phyloP scores from a whole-genome alignment of 2,329 filamentous ascomycete genomes.

The Pseudopithomyces chartarum region DNA sequence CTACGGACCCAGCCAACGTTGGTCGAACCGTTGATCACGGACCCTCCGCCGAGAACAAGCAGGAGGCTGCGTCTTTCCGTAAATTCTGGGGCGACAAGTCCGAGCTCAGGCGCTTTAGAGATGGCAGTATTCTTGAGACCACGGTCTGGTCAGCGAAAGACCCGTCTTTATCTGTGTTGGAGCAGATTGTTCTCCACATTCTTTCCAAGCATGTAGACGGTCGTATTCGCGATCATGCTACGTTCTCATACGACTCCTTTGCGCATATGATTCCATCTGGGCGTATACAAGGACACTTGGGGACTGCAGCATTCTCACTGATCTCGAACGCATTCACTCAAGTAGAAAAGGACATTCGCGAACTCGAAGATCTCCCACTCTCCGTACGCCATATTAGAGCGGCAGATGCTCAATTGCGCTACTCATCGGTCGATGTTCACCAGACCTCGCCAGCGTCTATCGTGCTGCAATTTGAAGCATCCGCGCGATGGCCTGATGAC shows the following conservation, averaged over 20 bases:
- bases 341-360: constrained; percentile 77
- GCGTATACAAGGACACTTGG: constrained; percentile 40
- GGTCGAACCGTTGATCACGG: constrained; percentile 84
- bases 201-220: constrained; percentile 71
- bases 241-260: constrained; percentile 54
- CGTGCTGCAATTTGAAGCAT: constrained; percentile 89
- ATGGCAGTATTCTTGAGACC: constrained; percentile 91
- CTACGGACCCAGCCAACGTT: constrained; percentile 74
- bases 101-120: constrained; percentile 91
- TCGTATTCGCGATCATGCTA: constrained; percentile 55
- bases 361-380: constrained; percentile 83
- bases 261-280: constrained; percentile 50
- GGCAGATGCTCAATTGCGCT: constrained; percentile 74
- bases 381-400: constrained; percentile 80
- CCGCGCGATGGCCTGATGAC: constrained; percentile 91
- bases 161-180: constrained; percentile 67
- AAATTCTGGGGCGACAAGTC: constrained; percentile 95
- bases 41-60: constrained; percentile 82
- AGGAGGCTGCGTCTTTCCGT: constrained; percentile 79
- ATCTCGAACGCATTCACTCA: constrained; percentile 72
- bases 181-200: constrained; percentile 78
- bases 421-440: constrained; percentile 66
- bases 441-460: constrained; percentile 70
- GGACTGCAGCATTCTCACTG: constrained; percentile 65
- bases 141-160: constrained; percentile 76